Conservation (phyloP, 805 yeast genomes). For the Candida tibetensis region DNA sequence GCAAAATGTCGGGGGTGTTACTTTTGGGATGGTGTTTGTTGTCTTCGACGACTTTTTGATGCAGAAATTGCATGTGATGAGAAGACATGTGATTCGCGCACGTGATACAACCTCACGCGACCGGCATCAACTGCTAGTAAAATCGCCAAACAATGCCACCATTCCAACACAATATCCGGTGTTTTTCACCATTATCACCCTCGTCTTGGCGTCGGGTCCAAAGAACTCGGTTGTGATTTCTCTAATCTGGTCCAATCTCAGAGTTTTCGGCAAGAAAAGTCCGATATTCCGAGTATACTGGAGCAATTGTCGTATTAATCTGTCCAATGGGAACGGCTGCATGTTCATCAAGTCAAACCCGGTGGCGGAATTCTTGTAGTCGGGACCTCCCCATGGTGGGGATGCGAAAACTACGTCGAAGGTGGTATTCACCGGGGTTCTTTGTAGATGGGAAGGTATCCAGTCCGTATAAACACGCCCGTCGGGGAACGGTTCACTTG, state of each 20-base stretch:
- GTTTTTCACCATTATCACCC: conserved; percentile 43
- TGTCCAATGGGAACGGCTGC: conserved; percentile 48
- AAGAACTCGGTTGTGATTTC: conserved; percentile 44
- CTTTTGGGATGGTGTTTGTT: background rate
- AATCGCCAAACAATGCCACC: conserved; percentile 59
- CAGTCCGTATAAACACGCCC: conserved; percentile 20
- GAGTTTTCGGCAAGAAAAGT: conserved; percentile 62
- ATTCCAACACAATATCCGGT: conserved; percentile 52
- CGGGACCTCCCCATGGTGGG: conserved; percentile 89
- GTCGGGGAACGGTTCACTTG: conserved; percentile 20
- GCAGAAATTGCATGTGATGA: no score
- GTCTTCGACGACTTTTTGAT: background rate
- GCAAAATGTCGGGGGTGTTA: conserved; percentile 11
- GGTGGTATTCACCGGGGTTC: conserved; percentile 13
- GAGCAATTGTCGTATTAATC: conserved; percentile 42
- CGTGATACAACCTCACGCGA: background rate
- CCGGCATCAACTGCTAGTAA: background rate
- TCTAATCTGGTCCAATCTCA: conserved; percentile 51
- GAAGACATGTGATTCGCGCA: no score
- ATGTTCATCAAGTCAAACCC: conserved; percentile 45
- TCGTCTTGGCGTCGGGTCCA: conserved; percentile 43
- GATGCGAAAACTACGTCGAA: conserved; percentile 66
- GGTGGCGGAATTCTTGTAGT: conserved; percentile 40
- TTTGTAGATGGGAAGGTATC: conserved; percentile 28
- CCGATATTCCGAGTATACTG: conserved; percentile 48